Evolutionary conservation across 257 asterid species (phyloP).

Genomic region (Voacanga thouarsii): DNA sequence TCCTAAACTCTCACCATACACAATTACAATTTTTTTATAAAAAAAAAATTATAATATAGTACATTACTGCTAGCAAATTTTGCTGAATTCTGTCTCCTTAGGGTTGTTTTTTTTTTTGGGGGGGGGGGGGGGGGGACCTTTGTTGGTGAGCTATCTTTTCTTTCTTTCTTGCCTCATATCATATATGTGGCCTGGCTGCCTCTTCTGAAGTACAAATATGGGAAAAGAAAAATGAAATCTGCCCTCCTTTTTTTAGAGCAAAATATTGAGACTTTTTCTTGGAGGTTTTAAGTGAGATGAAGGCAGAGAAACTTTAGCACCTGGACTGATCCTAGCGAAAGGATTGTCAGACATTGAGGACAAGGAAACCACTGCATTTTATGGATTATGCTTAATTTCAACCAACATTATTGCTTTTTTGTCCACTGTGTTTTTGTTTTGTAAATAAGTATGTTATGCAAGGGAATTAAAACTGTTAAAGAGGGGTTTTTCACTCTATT

Average conservation of each 20-base stretch:
- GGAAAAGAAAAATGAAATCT: not conserved
- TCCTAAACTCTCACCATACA: not conserved
- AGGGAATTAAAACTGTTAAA: not conserved
- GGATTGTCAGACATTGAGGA: not conserved
- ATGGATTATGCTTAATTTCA: not conserved
- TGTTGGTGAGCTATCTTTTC: not conserved
- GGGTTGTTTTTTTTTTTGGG: no score
- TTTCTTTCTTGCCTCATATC: not conserved
- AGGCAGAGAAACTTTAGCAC: not conserved
- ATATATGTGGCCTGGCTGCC: not conserved
- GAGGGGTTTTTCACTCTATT: not conserved
- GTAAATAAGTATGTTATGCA: not conserved
- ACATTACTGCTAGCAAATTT: not conserved
- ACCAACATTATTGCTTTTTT: not conserved
- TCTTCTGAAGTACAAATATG: not conserved
- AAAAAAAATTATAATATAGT: not conserved
- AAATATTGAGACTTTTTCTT: not conserved
- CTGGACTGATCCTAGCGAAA: not conserved
- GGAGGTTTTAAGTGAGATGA: conserved; percentile 1
- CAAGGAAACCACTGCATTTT: not conserved
- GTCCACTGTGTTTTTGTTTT: not conserved
- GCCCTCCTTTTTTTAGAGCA: not conserved
- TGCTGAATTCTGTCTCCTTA: not conserved
- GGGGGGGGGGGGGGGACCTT: not conserved
- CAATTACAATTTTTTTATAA: not conserved